These are phyloP conservation scores for Magnusiomyces tetraspermus DNA, from an alignment of 1,139 yeast species.

Conservation along the genomic window DNA sequence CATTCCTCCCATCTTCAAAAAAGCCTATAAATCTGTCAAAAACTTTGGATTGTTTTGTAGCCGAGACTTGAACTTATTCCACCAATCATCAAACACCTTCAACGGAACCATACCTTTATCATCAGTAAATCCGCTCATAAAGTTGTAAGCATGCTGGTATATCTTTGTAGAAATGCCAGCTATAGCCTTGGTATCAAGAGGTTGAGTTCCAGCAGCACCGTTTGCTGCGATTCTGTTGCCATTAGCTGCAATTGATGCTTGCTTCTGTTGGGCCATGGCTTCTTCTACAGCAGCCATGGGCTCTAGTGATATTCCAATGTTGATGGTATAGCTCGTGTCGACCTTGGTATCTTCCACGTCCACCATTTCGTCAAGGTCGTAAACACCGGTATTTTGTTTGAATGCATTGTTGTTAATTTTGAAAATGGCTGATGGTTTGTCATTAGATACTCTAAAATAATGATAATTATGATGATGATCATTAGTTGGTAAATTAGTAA, in stretches of 20 bases:
- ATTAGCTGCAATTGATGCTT: background rate
- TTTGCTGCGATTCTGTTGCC: background rate
- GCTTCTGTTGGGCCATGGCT: slow-evolving; percentile 34
- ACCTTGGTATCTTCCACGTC: slow-evolving; percentile 25
- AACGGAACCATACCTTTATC: slow-evolving; percentile 72
- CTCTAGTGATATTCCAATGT: slow-evolving; percentile 85
- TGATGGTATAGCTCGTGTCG: slow-evolving; percentile 31
- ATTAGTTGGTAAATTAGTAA: too few species aligned
- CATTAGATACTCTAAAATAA: slow-evolving; percentile 46
- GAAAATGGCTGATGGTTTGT: slow-evolving; percentile 87
- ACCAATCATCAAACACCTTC: slow-evolving; percentile 88
- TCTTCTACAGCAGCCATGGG: slow-evolving; percentile 53
- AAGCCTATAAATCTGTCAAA: too few species aligned
- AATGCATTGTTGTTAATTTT: slow-evolving; percentile 48
- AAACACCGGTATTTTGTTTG: slow-evolving; percentile 19
- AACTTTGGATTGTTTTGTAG: slow-evolving; percentile 74
- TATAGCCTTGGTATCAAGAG: slow-evolving; percentile 29
- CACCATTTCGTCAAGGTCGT: slow-evolving; percentile 31
- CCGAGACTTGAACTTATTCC: slow-evolving; percentile 78
- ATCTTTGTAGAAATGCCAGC: slow-evolving; percentile 68
- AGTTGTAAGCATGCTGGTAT: slow-evolving; percentile 86
- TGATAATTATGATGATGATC: too few species aligned
- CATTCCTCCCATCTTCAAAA: too few species aligned
- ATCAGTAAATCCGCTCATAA: slow-evolving; percentile 75
- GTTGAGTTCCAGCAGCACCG: slow-evolving; percentile 9